Evolutionary conservation across 2,329 filamentous ascomycete genomes (phyloP).

Genomic region (Coniochaeta sp.): DNA sequence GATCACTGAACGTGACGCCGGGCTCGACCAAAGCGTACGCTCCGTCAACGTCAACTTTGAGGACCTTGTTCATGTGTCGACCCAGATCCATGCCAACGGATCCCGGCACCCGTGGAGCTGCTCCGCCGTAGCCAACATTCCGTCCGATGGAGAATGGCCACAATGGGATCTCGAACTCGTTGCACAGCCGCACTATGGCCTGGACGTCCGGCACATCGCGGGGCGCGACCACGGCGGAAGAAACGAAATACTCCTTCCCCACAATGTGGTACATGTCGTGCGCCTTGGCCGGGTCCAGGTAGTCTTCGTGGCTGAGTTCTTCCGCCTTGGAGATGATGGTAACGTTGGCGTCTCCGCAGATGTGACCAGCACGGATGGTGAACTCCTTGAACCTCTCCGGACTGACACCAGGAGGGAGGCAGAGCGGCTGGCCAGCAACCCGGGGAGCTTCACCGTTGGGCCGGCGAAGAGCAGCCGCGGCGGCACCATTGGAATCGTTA

Average conservation of each 20-base stretch:
- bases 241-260: slow-evolving; percentile 33
- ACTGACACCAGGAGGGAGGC: background rate
- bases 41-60: slow-evolving; percentile 40
- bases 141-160: slow-evolving; percentile 36
- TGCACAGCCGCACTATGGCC: slow-evolving; percentile 29
- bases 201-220: slow-evolving; percentile 32
- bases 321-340: slow-evolving; percentile 11
- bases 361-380: background rate
- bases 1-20: slow-evolving; percentile 43
- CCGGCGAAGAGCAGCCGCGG: background rate
- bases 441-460: background rate
- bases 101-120: slow-evolving; percentile 42
- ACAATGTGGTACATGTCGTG: slow-evolving; percentile 31
- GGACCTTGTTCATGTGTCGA: slow-evolving; percentile 41
- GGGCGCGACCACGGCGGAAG: slow-evolving; percentile 26
- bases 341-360: slow-evolving; percentile 6
- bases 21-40: slow-evolving; percentile 46
- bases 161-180: slow-evolving; percentile 32
- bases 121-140: slow-evolving; percentile 47
- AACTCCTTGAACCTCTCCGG: background rate
- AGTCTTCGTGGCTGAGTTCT: slow-evolving; percentile 14
- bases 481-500: too few species aligned
- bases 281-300: slow-evolving; percentile 18
- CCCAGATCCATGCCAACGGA: slow-evolving; percentile 45
- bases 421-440: background rate